Evolutionary conservation across 1,284 basidiomycete genomes (phyloP).

Genomic region (Boletus subluridellus): DNA sequence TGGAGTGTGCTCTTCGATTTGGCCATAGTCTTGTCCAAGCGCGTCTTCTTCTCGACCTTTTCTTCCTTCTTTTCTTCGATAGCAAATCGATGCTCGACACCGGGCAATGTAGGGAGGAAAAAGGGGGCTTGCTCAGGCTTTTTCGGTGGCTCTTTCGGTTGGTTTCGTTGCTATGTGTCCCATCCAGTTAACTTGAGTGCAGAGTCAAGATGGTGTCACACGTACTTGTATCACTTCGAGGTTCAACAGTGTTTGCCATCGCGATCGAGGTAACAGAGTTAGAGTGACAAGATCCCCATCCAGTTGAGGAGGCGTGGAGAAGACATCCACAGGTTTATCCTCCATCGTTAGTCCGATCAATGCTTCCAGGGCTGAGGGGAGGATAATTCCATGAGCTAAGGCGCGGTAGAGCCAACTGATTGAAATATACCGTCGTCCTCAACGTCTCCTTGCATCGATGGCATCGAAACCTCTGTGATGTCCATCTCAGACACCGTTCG

Average conservation of each 20-base stretch:
- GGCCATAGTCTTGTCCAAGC: conserved; percentile 53
- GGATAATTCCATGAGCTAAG: conserved; percentile 10
- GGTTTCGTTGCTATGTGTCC: conserved; percentile 81
- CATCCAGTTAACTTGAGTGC: background rate
- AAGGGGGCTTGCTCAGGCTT: conserved; percentile 95
- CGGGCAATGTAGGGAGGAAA: conserved; percentile 89
- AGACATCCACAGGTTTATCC: conserved; percentile 63
- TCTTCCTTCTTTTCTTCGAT: conserved; percentile 45
- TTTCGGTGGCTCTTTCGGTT: conserved; percentile 94
- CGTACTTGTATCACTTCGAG: conserved; percentile 89
- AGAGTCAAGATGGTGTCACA: conserved; percentile 4
- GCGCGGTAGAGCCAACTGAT: background rate
- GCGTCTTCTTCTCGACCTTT: conserved; percentile 46
- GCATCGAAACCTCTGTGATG: conserved; percentile 66
- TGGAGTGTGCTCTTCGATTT: conserved; percentile 73
- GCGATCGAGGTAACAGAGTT: conserved; percentile 85
- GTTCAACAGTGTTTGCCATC: conserved; percentile 96
- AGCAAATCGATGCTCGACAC: conserved; percentile 78
- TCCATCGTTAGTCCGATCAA: conserved; percentile 56
- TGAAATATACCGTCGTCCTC: conserved; percentile 61
- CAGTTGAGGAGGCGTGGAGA: conserved; percentile 82
- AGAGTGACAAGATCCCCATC: conserved; percentile 87
- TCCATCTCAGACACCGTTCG: conserved; percentile 77
- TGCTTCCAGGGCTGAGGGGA: conserved; percentile 57
- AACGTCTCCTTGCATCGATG: conserved; percentile 80